A percentile compares a stretch with the other conserved stretches of the same genome.
Conservation (phyloP, 1,139 yeast genomes). For the Yueomyces sp. region DNA sequence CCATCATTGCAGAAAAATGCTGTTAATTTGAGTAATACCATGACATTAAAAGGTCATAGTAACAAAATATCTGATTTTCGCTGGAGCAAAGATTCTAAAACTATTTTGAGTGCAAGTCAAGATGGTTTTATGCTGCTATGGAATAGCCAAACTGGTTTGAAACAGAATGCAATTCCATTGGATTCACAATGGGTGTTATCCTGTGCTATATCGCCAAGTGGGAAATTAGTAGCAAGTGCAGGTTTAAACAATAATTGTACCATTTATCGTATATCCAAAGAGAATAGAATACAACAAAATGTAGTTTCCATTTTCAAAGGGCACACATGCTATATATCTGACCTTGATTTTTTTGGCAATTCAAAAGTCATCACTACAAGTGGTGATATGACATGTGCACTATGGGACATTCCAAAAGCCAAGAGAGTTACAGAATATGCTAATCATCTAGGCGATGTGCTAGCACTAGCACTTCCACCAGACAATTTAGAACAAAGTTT, state of each 20-base stretch:
- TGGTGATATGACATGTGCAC: slow-evolving; percentile 71
- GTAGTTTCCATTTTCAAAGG: slow-evolving; percentile 52
- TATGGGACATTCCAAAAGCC: slow-evolving; percentile 70
- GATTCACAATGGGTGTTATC: slow-evolving; percentile 72
- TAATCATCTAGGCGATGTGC: slow-evolving; percentile 76
- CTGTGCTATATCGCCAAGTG: slow-evolving; percentile 61
- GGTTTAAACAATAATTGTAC: slow-evolving; percentile 76
- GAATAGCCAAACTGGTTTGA: slow-evolving; percentile 68
- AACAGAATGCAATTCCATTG: slow-evolving; percentile 54
- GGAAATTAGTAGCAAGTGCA: slow-evolving; percentile 59
- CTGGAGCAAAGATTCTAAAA: slow-evolving; percentile 54
- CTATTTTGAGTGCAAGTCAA: slow-evolving; percentile 63
- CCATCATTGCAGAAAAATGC: slow-evolving; percentile 15
- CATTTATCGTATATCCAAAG: slow-evolving; percentile 39
- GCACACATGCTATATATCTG: slow-evolving; percentile 74
- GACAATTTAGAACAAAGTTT: slow-evolving; percentile 7
- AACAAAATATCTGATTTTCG: slow-evolving; percentile 58
- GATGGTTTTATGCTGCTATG: slow-evolving; percentile 80
- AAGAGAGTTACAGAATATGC: slow-evolving; percentile 42
- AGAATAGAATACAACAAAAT: slow-evolving; percentile 30
- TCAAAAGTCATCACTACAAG: slow-evolving; percentile 54
- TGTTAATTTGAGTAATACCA: slow-evolving; percentile 26
- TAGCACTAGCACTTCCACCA: slow-evolving; percentile 33
- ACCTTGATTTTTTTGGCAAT: slow-evolving; percentile 51
- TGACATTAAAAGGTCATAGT: slow-evolving; percentile 55